These are phyloP conservation scores for Ustilago cynodontis DNA, from an alignment of 1,284 basidiomycete genomes.

Conservation along the genomic window DNA sequence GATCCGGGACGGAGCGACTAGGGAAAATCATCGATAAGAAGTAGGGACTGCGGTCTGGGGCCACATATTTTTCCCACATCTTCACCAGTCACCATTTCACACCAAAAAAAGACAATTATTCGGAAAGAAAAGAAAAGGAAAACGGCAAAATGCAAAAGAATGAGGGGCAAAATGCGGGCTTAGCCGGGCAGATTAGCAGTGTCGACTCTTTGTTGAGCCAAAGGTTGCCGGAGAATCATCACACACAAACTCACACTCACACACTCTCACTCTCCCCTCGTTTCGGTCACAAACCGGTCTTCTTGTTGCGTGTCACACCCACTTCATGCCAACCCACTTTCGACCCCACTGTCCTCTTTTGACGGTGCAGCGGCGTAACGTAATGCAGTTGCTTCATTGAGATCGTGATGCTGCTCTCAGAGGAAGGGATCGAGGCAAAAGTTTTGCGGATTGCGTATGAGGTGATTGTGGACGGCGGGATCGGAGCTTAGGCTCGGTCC, in stretches of 20 bases:
- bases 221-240: not conserved
- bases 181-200: not conserved
- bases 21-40: conserved; percentile 43
- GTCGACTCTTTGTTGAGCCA: not conserved
- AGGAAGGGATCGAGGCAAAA: no score
- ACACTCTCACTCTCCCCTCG: not conserved
- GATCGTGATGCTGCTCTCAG: no score
- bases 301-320: not conserved
- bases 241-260: no score
- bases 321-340: not conserved
- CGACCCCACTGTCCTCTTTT: not conserved
- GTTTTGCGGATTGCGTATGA: not conserved
- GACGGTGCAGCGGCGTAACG: no score
- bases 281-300: conserved; percentile 2
- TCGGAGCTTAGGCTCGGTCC: conserved; percentile 8
- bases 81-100: no score
- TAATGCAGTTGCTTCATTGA: no score
- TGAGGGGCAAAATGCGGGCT: conserved; percentile 2
- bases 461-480: not conserved
- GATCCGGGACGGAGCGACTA: not conserved
- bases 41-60: conserved; percentile 43
- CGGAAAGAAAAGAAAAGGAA: not conserved
- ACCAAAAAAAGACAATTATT: not conserved
- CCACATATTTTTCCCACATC: not conserved
- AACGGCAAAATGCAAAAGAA: not conserved